A percentile compares a stretch with the other conserved stretches of the same genome.
Conservation (phyloP, 106 monocot species). For the Xerophyta viscosa region DNA sequence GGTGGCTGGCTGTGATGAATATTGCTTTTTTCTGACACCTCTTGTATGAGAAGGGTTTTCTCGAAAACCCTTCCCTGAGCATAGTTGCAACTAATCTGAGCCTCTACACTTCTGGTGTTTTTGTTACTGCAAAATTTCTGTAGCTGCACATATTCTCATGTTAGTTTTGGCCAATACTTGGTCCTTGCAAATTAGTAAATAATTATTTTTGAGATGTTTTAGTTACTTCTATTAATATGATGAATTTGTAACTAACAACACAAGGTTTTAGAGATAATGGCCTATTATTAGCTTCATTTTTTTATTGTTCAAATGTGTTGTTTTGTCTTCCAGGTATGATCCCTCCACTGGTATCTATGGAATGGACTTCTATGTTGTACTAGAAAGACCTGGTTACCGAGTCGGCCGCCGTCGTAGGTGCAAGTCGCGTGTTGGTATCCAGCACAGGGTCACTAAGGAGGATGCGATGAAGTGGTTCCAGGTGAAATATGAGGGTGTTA, state of each 20-base stretch:
- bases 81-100: conserved; percentile 33
- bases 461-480: conserved; percentile 90
- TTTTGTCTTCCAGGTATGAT: conserved; percentile 46
- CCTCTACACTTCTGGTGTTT: too few relatives aligned
- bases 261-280: too few relatives aligned
- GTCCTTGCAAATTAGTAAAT: too few relatives aligned
- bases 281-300: too few relatives aligned
- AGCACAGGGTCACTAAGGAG: conserved; percentile 65
- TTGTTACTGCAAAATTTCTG: too few relatives aligned
- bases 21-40: conserved; percentile 54
- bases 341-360: conserved; percentile 69
- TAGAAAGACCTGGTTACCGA: conserved; percentile 51
- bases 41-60: conserved; percentile 47
- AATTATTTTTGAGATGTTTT: too few relatives aligned
- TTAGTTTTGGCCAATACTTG: too few relatives aligned
- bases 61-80: conserved; percentile 32
- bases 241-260: too few relatives aligned
- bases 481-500: conserved; percentile 78
- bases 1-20: conserved; percentile 30
- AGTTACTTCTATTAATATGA: too few relatives aligned
- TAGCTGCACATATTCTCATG: too few relatives aligned
- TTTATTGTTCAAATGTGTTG: too few relatives aligned
- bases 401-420: conserved; percentile 53
- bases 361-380: conserved; percentile 63
- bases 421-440: conserved; percentile 54